Evolutionary conservation across 2,329 filamentous ascomycete genomes (phyloP), one percentile per base, ranked within the genome.

Genomic region (Gliomastix tumulicola): DNA sequence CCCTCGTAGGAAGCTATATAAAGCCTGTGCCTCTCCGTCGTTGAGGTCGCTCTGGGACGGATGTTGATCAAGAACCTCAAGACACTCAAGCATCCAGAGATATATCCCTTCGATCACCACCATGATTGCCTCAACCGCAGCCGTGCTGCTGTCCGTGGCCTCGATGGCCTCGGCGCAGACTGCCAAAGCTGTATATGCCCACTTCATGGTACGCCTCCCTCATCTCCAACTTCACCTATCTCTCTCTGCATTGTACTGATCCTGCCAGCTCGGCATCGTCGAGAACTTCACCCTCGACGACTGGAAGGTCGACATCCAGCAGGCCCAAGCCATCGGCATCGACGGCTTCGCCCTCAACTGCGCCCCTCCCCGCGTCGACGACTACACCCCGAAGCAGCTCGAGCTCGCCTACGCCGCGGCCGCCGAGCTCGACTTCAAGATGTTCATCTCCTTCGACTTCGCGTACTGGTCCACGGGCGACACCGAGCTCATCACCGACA

Each of bases 361-460:
- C 21, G 46, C 46, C 18, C 44, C 46, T 13, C 41, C 43, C 13
- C 37, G 41, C 7, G 41, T 48, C 10, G 44, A 47, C 30, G 44
- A 36, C 28, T 48, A 45, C 31, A 47, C 44, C 4, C 40, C 43
- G 17, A 45, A 40, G 35, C 44, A 48, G 38, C 35, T 47, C 5
- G 44, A 40, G 9, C 42, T 44, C 25, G 46, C 46, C 6, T 48
- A 48, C 25, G 34, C 43, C 10, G 43, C 47, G 15, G 45, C 42
- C 5, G 21, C 33, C 13, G 40, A 46, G 21, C 22, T 45, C 10
- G 40, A 38, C 25, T 48, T 47, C 32, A 45, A 42, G 20, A 40
- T 48, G 32, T 49, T 49, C 37, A 45, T 49, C 37, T 49, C 45
- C 2, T 48, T 47, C 21, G 45, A 48, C 37, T 49, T 49, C 32